A percentile compares a stretch with the other conserved stretches of the same genome.
These are phyloP conservation scores for Coniella lustricola DNA, from an alignment of 2,329 filamentous ascomycete genomes.

Conservation along the genomic window DNA sequence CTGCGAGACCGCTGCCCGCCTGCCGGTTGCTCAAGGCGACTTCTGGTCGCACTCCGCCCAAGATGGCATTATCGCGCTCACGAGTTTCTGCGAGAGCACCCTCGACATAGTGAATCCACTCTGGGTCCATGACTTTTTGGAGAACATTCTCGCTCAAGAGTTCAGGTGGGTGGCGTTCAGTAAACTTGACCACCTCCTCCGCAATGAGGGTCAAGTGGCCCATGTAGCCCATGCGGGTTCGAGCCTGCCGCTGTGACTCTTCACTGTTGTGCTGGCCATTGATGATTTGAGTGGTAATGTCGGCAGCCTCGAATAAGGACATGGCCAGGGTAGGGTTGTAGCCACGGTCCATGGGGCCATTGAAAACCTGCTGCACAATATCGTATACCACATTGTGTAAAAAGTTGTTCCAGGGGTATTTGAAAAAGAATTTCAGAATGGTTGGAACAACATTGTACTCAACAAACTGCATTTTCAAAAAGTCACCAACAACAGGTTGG, in stretches of 20 bases:
- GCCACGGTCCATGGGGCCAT: constrained; percentile 93
- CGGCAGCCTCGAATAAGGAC: constrained; percentile 84
- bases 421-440: constrained; percentile 95
- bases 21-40: constrained; percentile 76
- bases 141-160: constrained; percentile 76
- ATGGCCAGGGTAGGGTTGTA: constrained; percentile 87
- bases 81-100: constrained; percentile 86
- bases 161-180: constrained; percentile 85
- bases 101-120: constrained; percentile 94
- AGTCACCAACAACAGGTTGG: constrained; percentile 83
- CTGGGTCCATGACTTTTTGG: constrained; percentile 79
- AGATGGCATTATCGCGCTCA: constrained; percentile 95
- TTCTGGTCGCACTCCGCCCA: constrained; percentile 89
- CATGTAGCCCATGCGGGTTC: constrained; percentile 96
- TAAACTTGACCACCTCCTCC: constrained; percentile 98
- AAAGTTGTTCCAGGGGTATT: constrained; percentile 99
- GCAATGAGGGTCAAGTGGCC: constrained; percentile 94
- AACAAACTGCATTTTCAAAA: constrained; percentile 93
- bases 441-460: constrained; percentile 91
- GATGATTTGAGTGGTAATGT: constrained; percentile 86
- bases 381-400: constrained; percentile 99
- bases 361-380: constrained; percentile 98
- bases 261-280: constrained; percentile 84
- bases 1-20: constrained; percentile 39
- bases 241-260: constrained; percentile 71